Conservation (phyloP, 2,329 filamentous ascomycete genomes). For the Aspergillus quadricinctus region DNA sequence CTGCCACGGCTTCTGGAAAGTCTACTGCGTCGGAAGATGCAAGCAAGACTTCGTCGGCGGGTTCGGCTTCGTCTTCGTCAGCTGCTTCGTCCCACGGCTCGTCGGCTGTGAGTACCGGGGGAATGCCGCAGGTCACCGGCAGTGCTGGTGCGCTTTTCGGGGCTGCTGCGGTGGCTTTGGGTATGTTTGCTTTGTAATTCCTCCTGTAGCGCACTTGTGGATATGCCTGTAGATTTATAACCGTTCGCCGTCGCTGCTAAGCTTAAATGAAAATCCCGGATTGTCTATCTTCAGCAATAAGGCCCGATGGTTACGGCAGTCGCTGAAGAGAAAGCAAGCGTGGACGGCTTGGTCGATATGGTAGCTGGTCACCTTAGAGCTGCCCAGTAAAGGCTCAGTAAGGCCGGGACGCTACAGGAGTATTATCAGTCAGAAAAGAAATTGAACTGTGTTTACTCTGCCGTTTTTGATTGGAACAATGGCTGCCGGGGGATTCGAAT, state of each 20-base stretch:
- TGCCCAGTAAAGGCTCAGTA: too few relatives aligned
- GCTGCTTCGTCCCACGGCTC: neutral
- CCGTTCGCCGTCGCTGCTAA: neutral
- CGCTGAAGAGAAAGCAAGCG: too few relatives aligned
- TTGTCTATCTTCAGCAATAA: too few relatives aligned
- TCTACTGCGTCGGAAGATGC: neutral
- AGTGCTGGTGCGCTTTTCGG: constrained; percentile 5
- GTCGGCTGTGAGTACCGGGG: constrained; percentile 4
- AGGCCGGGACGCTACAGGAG: too few relatives aligned
- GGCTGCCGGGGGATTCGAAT: too few relatives aligned
- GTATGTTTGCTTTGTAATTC: neutral
- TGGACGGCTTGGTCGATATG: too few relatives aligned
- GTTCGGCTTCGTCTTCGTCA: neutral
- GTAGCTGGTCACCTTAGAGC: too few relatives aligned
- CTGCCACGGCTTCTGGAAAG: constrained; percentile 1
- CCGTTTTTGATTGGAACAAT: too few relatives aligned
- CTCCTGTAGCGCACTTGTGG: neutral
- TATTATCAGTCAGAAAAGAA: too few relatives aligned
- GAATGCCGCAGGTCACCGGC: neutral
- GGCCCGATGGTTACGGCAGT: too few relatives aligned
- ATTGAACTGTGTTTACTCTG: too few relatives aligned
- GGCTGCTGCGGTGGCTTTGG: constrained; percentile 3
- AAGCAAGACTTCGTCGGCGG: neutral
- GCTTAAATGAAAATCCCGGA: neutral
- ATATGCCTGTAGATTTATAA: neutral